These are phyloP conservation scores for Phytophthora quininea DNA, from an alignment of 352 stramenopile species.

Conservation along the genomic window DNA sequence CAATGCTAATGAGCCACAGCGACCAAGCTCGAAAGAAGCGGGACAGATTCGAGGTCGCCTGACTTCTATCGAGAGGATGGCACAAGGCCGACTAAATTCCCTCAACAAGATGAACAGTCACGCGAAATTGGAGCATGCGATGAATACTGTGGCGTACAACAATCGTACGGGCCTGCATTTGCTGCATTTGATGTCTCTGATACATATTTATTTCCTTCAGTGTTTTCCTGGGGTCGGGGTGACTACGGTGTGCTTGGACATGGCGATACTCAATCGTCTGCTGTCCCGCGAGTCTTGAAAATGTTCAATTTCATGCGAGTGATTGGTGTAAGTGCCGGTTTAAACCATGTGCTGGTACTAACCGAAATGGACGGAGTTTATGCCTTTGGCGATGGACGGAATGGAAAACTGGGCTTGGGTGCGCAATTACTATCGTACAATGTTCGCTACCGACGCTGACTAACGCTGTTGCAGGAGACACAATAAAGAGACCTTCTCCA, in stretches of 20 bases:
- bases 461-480: slow-evolving; percentile 44
- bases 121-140: slow-evolving; percentile 24
- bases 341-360: slow-evolving; percentile 70
- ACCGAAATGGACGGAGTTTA: slow-evolving; percentile 76
- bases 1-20: slow-evolving; percentile 15
- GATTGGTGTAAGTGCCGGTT: slow-evolving; percentile 53
- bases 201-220: slow-evolving; percentile 22
- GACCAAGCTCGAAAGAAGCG: slow-evolving; percentile 24
- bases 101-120: slow-evolving; percentile 15
- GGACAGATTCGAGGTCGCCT: slow-evolving; percentile 15
- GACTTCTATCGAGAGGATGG: slow-evolving; percentile 33
- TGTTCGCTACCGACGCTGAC: not conserved
- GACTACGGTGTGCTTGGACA: slow-evolving; percentile 66
- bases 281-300: slow-evolving; percentile 50
- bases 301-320: slow-evolving; percentile 67
- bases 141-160: slow-evolving; percentile 35
- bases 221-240: slow-evolving; percentile 75
- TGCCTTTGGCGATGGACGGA: slow-evolving; percentile 65
- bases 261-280: slow-evolving; percentile 47
- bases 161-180: slow-evolving; percentile 25
- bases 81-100: slow-evolving; percentile 20
- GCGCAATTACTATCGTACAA: slow-evolving; percentile 4
- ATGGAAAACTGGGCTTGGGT: slow-evolving; percentile 74
- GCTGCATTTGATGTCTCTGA: too few relatives aligned
- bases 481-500: slow-evolving; percentile 41